Conservation (phyloP, 1,284 basidiomycete species). For the Irpex sp. region DNA sequence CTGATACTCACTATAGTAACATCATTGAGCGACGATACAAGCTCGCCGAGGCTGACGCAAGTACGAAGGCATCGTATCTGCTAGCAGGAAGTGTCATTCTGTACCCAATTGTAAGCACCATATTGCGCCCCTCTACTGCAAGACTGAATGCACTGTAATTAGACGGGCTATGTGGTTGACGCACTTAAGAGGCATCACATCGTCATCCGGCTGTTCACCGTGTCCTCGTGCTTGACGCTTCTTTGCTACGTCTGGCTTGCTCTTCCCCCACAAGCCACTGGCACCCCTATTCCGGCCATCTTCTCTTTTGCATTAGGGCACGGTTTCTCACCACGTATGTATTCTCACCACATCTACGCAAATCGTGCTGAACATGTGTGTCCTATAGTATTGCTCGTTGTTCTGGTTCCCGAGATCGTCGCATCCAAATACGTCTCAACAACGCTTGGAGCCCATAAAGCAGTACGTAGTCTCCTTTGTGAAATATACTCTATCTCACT, state of each 20-base stretch:
- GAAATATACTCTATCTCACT: background rate
- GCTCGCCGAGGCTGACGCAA: slow-evolving; percentile 57
- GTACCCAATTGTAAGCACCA: slow-evolving; percentile 58
- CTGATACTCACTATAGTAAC: slow-evolving; percentile 43
- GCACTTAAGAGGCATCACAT: slow-evolving; percentile 51
- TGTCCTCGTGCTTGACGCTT: slow-evolving; percentile 64
- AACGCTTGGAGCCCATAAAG: slow-evolving; percentile 76
- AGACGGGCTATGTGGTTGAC: slow-evolving; percentile 66
- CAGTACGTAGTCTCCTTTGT: slow-evolving; percentile 41
- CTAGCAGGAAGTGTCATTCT: slow-evolving; percentile 73
- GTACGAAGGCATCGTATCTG: slow-evolving; percentile 66
- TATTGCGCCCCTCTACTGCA: background rate
- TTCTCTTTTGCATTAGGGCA: slow-evolving; percentile 63
- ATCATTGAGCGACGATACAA: slow-evolving; percentile 68
- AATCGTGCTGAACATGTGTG: background rate
- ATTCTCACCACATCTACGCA: background rate
- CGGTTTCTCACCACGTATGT: slow-evolving; percentile 68
- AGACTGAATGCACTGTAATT: slow-evolving; percentile 3
- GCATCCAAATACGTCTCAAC: slow-evolving; percentile 72
- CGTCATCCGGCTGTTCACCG: slow-evolving; percentile 52
- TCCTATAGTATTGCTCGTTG: slow-evolving; percentile 59
- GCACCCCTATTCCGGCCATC: slow-evolving; percentile 60
- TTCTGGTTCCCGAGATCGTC: slow-evolving; percentile 73
- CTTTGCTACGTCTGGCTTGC: slow-evolving; percentile 65
- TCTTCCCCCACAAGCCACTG: slow-evolving; percentile 53